Percentiles rank a stretch among this genome's conserved stretches.
phyloP scores from a whole-genome alignment of 1,139 yeast species.

The Candida sp. region DNA sequence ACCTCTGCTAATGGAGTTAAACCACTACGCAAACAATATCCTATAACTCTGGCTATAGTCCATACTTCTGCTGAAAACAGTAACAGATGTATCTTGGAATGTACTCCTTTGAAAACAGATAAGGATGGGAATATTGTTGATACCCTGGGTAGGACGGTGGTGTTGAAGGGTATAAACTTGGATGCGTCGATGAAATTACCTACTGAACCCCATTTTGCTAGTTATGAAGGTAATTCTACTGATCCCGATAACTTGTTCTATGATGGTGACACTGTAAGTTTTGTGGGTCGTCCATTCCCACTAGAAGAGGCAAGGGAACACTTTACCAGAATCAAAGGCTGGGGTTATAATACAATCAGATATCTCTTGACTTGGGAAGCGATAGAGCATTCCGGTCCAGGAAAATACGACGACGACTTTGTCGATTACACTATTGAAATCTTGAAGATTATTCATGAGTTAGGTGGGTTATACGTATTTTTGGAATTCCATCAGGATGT shows the following conservation, averaged over 20 bases:
- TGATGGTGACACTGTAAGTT: slow-evolving; percentile 70
- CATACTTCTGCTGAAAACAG: slow-evolving; percentile 10
- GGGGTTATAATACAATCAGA: slow-evolving; percentile 82
- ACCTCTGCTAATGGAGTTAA: slow-evolving; percentile 25
- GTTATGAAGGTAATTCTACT: slow-evolving; percentile 46
- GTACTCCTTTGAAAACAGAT: slow-evolving; percentile 30
- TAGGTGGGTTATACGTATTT: slow-evolving; percentile 78
- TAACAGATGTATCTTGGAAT: slow-evolving; percentile 18
- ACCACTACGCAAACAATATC: slow-evolving; percentile 22
- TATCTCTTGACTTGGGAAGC: slow-evolving; percentile 92
- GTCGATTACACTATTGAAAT: slow-evolving; percentile 67
- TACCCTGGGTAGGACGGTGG: slow-evolving; percentile 51
- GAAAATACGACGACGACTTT: slow-evolving; percentile 73
- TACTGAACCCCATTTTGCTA: slow-evolving; percentile 48
- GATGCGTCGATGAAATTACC: slow-evolving; percentile 81
- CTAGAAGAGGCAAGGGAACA: slow-evolving; percentile 70
- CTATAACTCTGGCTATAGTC: slow-evolving; percentile 17
- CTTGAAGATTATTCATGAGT: slow-evolving; percentile 51
- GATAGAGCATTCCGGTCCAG: slow-evolving; percentile 86
- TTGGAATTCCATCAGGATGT: slow-evolving; percentile 94
- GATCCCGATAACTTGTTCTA: slow-evolving; percentile 49
- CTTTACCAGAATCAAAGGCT: slow-evolving; percentile 62
- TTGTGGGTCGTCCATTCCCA: slow-evolving; percentile 81
- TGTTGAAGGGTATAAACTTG: slow-evolving; percentile 78
- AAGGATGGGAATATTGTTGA: slow-evolving; percentile 61